Evolutionary conservation across 495 filamentous ascomycete species (phyloP).

Genomic region (Aspergillus nanangensis): DNA sequence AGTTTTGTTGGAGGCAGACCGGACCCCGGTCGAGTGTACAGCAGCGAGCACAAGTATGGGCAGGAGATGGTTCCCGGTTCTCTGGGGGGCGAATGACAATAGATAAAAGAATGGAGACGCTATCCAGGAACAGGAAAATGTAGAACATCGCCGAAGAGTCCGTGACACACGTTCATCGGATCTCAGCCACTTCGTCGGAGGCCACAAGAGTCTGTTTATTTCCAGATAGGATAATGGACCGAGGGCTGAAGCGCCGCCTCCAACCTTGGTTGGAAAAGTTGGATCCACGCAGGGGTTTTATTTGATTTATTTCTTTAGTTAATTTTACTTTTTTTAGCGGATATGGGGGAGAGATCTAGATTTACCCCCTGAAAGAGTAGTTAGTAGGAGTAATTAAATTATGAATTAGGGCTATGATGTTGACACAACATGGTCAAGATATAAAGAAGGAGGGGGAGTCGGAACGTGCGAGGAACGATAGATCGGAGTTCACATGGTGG

Average conservation of each 20-base stretch:
- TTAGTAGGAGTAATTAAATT: no score
- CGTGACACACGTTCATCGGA: not conserved
- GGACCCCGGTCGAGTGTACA: no score
- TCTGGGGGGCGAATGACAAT: not conserved
- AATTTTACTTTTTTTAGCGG: not conserved
- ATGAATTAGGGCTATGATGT: no score
- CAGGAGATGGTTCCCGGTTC: not conserved
- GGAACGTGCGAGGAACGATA: no score
- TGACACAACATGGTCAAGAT: no score
- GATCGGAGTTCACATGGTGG: no score
- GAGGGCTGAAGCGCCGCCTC: not conserved
- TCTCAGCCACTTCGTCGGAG: not conserved
- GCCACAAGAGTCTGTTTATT: not conserved
- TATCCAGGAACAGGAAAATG: constrained; percentile 10
- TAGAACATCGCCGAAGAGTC: not conserved
- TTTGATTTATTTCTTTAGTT: not conserved
- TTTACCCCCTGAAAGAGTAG: no score
- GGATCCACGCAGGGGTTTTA: not conserved
- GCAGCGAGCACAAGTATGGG: no score
- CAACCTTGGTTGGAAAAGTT: not conserved
- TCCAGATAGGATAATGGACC: not conserved
- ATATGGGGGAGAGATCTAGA: not conserved
- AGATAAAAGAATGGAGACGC: not conserved
- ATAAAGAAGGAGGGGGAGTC: no score
- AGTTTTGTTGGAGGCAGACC: no score